Percentiles rank a stretch among this genome's conserved stretches.
Conservation (phyloP, 495 filamentous ascomycete species). For the Geopyxis carbonaria region DNA sequence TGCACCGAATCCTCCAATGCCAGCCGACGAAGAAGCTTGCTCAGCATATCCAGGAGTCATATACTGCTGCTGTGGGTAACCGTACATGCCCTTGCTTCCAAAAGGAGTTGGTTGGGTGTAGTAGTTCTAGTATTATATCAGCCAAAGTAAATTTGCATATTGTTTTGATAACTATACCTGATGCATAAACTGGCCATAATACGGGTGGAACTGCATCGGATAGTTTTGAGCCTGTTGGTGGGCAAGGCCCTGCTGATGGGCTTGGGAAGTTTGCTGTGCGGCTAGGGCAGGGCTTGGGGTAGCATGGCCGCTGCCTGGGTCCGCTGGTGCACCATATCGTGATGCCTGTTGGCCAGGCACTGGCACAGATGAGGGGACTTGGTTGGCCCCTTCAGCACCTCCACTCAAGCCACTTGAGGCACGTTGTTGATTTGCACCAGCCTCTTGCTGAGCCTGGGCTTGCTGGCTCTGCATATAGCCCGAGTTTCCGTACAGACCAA, state of each 20-base stretch:
- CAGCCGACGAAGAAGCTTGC: conserved; percentile 20
- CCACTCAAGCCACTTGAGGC: conserved; percentile 59
- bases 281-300: conserved; percentile 67
- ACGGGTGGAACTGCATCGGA: conserved; percentile 23
- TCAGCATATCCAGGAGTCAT: conserved; percentile 22
- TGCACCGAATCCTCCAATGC: conserved; percentile 22
- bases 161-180: conserved; percentile 11
- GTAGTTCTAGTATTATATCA: conserved; percentile 13
- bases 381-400: conserved; percentile 56
- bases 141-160: background rate
- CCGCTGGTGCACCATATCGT: conserved; percentile 46
- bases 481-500: conserved; percentile 48
- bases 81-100: conserved; percentile 24
- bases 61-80: conserved; percentile 20
- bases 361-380: conserved; percentile 46
- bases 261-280: conserved; percentile 34
- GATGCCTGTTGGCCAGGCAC: conserved; percentile 35
- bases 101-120: conserved; percentile 21
- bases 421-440: conserved; percentile 47
- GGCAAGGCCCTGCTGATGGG: conserved; percentile 20
- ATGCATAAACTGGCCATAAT: conserved; percentile 24
- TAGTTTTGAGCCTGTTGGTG: too few species aligned
- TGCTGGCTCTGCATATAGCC: conserved; percentile 34
- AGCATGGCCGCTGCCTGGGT: conserved; percentile 68
- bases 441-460: conserved; percentile 52